Base-by-base conservation (phyloP, 192 early-diverging fungal genomes). In the Coemansia sp. region DNA sequence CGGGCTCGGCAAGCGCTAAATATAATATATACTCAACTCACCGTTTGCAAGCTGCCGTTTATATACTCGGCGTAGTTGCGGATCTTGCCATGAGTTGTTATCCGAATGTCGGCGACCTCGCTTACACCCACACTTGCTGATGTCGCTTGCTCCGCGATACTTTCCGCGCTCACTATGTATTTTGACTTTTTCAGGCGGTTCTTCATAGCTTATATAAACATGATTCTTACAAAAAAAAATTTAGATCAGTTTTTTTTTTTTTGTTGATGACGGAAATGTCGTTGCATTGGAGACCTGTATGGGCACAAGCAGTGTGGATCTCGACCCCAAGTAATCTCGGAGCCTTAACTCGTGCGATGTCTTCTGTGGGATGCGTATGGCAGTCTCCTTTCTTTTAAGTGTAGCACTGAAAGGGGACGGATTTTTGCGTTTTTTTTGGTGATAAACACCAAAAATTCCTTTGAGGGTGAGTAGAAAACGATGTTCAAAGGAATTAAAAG, bases 41-140 rank as follows among this genome's bases (percentile, higher is more conserved):
- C 77, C 63, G 67, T 41, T 29, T 39, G 14, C 2, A 82, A 11
- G 9, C 19, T 23, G 4, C n/a, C 36, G 50, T 46, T 63, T 11
- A 83, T 70, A 41, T 66, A 68, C 5, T 55, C 44, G 17, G 59
- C 75, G 14, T 83, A 83, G 25, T 15, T 41, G 21, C 44, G 39
- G 25, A 77, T 83, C 39, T 77, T 83, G 66, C 80, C 80, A 21
- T 77, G 72, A 11, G 61, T 67, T 17, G 70, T 83, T 74, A 83
- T 77, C 72, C 73, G 75, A 63, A 77, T 46, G 39, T 72, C 72
- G 39, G 64, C 14, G 6, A 9, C 36, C 9, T 61, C 36, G 59
- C 59, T 23, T 68, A 19, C 4, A 21, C n/a, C 39, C 17, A 31
- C 61, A 38, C 32, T 45, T 31, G n/a, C 34, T 38, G 69, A 15